A percentile compares a stretch with the other conserved stretches of the same genome.
phyloP scores from a whole-genome alignment of 768 basidiomycete genomes.

The Termitomyces sp. region DNA sequence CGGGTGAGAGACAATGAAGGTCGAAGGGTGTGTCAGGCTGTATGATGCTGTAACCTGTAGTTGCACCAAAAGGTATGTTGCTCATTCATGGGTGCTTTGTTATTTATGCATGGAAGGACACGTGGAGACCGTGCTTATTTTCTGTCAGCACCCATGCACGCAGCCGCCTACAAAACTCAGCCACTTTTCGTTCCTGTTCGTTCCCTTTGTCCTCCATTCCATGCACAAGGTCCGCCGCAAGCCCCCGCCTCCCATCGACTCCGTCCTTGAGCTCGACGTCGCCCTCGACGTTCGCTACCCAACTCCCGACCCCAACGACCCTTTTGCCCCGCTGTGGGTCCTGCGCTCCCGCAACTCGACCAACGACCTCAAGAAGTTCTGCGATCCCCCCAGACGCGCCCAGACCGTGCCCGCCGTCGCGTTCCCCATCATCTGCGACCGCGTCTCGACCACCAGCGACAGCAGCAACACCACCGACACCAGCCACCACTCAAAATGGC shows the following conservation, averaged over 20 bases:
- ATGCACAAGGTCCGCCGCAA: constrained; percentile 43
- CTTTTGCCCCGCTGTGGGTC: constrained; percentile 64
- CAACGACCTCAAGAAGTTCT: constrained; percentile 23
- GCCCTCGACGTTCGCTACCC: constrained; percentile 40
- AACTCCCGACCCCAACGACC: constrained; percentile 60
- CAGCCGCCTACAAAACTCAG: not conserved
- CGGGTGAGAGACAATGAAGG: too few relatives aligned
- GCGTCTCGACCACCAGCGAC: not conserved
- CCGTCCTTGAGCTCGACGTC: constrained; percentile 31
- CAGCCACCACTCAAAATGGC: not conserved
- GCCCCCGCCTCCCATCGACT: constrained; percentile 46
- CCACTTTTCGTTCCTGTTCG: too few relatives aligned
- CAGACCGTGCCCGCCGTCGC: too few relatives aligned
- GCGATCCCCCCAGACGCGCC: too few relatives aligned
- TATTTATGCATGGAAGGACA: too few relatives aligned
- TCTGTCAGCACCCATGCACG: not conserved
- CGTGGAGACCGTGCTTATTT: not conserved
- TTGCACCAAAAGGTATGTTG: too few relatives aligned
- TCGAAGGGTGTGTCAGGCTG: too few relatives aligned
- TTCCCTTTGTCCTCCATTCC: not conserved
- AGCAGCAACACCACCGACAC: not conserved
- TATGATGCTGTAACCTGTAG: too few relatives aligned
- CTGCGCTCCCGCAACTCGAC: constrained; percentile 55
- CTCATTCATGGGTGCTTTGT: too few relatives aligned
- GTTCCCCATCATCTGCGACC: not conserved